These are phyloP conservation scores for Backusella parvicylindrica DNA, from an alignment of 192 early-diverging fungal genomes.

Conservation along the genomic window DNA sequence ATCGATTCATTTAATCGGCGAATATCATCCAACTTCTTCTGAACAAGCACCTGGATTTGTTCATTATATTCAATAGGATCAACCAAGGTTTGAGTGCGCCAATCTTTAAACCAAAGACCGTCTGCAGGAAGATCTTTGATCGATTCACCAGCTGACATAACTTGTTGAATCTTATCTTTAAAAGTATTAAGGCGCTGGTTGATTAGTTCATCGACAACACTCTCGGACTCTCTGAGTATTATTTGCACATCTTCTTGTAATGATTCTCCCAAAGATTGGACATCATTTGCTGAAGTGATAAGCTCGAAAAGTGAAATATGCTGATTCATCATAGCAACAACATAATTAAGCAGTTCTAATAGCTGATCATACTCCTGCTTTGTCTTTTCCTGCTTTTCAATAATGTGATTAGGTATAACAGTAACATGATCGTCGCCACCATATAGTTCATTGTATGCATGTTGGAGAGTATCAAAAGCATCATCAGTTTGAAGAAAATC, in stretches of 20 bases:
- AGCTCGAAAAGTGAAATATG: conserved; percentile 9
- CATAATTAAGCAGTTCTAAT: conserved; percentile 9
- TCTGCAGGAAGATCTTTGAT: neutral
- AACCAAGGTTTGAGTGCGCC: neutral
- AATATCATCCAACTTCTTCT: neutral
- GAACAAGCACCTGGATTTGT: neutral
- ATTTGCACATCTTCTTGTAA: conserved; percentile 9
- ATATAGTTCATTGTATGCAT: neutral
- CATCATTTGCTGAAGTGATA: neutral
- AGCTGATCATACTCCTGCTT: conserved; percentile 6
- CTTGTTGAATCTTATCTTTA: neutral
- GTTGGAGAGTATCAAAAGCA: neutral
- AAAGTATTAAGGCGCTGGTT: neutral
- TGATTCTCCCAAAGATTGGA: conserved; percentile 12
- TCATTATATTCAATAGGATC: neutral
- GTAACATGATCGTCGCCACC: neutral
- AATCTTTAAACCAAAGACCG: neutral
- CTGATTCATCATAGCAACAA: conserved; percentile 12
- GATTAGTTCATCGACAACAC: neutral
- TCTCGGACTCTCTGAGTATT: neutral
- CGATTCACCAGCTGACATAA: neutral
- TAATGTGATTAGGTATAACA: conserved; percentile 14
- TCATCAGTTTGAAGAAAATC: neutral
- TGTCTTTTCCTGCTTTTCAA: conserved; percentile 10
- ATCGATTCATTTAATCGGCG: neutral